Base-by-base conservation (phyloP, 495 filamentous ascomycete species). In the Xylaria acuta region DNA sequence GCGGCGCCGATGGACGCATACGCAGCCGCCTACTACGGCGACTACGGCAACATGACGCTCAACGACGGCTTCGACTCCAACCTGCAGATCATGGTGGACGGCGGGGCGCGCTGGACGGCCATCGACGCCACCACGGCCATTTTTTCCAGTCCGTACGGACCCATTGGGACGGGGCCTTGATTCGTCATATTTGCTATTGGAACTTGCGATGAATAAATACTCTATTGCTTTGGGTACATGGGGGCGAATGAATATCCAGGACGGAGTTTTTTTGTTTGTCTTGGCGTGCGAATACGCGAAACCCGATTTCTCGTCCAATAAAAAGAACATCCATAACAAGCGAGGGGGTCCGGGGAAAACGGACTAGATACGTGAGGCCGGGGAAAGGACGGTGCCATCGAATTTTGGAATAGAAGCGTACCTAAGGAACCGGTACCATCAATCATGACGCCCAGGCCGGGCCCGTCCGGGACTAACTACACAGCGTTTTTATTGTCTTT, bases 51-150 rank as follows among this genome's bases (percentile, higher is more conserved):
- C n/a, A 62, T 73, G 30, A 20, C 66, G 51, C 77, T 79, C n/a
- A 78, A 79, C 64, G 77, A 79, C 67, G 77, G 77, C 7, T 79
- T 79, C 71, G 77, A 79, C 53, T 77, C 60, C 36, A 79, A 79
- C 67, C 64, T 79, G 30, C 77, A 79, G 72, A 78, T 78, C 62
- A 75, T 79, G 38, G 75, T 79, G 0, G 73, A 79, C 63, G 77
- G 77, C 18, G 74, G 76, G 0, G 75, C 72, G 1, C 76, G 75
- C 5, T 79, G 76, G 76, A 67, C 74, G 1, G 67, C 69, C 20
- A 67, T 69, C 22, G 76, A 76, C 54, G 68, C 68, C 14, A 43
- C 77, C 5, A 72, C 72, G 14, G 69, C 74, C 1, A 67, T 75
- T 32, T 79, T 75, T 32, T 79, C 78, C 27, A 72, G 47, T 32